A percentile compares a stretch with the other conserved stretches of the same genome.
Evolutionary conservation across 352 stramenopile species (phyloP).

Genomic region (Phytophthora megakarya): DNA sequence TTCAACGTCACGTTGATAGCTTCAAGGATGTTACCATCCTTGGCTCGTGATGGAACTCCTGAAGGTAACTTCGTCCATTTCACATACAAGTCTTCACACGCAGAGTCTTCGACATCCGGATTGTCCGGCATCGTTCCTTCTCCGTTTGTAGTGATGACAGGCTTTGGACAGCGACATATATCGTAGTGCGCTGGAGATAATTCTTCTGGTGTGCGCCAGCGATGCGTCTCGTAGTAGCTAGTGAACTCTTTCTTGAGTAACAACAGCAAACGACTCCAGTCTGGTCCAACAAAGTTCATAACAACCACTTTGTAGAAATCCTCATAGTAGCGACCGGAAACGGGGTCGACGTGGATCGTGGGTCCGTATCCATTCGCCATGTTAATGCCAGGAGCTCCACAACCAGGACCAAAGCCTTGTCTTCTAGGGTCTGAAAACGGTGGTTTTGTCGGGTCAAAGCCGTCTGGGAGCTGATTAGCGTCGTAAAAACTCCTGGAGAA

Average conservation of each 20-base stretch:
- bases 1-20: constrained; percentile 99
- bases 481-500: constrained; percentile 92
- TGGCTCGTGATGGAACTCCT: constrained; percentile 90
- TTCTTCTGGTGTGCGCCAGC: constrained; percentile 63
- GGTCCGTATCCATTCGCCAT: constrained; percentile 53
- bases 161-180: constrained; percentile 34
- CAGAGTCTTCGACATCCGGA: not conserved
- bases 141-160: not conserved
- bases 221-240: constrained; percentile 86
- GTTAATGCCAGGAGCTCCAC: constrained; percentile 30
- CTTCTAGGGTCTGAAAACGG: constrained; percentile 55
- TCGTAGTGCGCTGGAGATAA: constrained; percentile 64
- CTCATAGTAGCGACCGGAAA: constrained; percentile 64
- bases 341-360: constrained; percentile 62
- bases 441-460: constrained; percentile 47
- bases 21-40: constrained; percentile 97
- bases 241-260: constrained; percentile 95
- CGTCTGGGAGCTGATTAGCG: constrained; percentile 62
- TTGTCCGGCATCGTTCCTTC: not conserved
- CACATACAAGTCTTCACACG: constrained; percentile 39
- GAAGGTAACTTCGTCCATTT: constrained; percentile 65
- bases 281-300: constrained; percentile 87
- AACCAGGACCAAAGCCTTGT: constrained; percentile 53
- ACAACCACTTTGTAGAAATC: constrained; percentile 88
- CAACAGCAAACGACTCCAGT: constrained; percentile 91